phyloP scores from a whole-genome alignment of 108 stramenopile genomes.

The Schizochytrium sp. region DNA sequence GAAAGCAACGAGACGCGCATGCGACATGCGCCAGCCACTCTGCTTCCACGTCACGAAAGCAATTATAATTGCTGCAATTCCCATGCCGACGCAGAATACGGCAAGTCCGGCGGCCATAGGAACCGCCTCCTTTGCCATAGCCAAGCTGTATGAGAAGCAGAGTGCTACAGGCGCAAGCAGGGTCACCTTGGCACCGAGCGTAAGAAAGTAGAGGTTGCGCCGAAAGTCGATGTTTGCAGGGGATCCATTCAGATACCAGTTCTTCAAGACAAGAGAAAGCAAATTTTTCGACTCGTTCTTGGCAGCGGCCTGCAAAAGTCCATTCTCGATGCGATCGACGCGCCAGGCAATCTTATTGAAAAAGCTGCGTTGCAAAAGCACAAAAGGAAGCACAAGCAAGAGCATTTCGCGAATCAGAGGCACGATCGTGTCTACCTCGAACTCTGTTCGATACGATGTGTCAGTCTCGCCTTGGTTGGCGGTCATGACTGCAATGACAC shows the following conservation, averaged over 20 bases:
- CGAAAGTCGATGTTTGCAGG: slow-evolving; percentile 5
- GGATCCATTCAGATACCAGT: background rate
- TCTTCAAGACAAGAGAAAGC: background rate
- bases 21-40: slow-evolving; percentile 17
- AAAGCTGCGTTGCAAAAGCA: background rate
- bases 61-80: background rate
- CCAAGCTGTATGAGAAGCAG: background rate
- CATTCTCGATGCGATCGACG: background rate
- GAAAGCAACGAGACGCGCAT: background rate
- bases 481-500: background rate
- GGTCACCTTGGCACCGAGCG: background rate
- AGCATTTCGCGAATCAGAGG: background rate
- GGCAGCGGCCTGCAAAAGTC: background rate
- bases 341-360: background rate
- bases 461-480: background rate
- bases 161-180: background rate
- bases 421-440: background rate
- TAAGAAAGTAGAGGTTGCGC: background rate
- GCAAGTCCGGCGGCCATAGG: background rate
- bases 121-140: background rate
- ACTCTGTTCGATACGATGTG: background rate
- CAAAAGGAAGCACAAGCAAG: background rate
- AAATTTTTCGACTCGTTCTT: background rate
- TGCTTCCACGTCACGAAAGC: background rate
- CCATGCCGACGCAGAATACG: background rate